A percentile compares a stretch with the other conserved stretches of the same genome.
Evolutionary conservation across 1,139 yeast species (phyloP).

Genomic region (Candida sp.): DNA sequence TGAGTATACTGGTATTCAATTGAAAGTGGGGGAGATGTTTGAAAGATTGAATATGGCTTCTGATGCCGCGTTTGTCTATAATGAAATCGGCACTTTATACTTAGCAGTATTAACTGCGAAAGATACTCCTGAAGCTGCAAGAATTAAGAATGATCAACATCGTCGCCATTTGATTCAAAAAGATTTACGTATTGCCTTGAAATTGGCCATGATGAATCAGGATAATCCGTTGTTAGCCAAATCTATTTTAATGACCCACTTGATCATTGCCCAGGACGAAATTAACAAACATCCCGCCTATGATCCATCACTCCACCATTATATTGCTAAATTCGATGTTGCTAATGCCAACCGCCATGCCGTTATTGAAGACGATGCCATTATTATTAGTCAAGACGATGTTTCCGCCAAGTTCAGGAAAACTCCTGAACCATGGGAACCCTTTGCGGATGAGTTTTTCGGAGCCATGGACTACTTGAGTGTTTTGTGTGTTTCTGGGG

Average conservation of each 20-base stretch:
- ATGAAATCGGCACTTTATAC: constrained; percentile 64
- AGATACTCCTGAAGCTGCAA: constrained; percentile 15
- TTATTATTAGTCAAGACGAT: constrained; percentile 15
- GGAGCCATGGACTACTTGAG: constrained; percentile 69
- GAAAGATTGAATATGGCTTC: constrained; percentile 58
- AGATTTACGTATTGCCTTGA: constrained; percentile 66
- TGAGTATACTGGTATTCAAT: constrained; percentile 71
- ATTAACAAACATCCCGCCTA: constrained; percentile 13
- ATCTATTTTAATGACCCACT: constrained; percentile 61
- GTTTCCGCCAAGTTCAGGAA: constrained; percentile 20
- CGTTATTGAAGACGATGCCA: constrained; percentile 13
- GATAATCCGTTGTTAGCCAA: constrained; percentile 51
- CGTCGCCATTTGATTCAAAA: constrained; percentile 67
- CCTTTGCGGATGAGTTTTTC: constrained; percentile 73
- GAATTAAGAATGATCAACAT: constrained; percentile 21
- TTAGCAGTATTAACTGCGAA: constrained; percentile 51
- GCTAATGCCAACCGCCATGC: constrained; percentile 8
- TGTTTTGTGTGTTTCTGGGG: constrained; percentile 63
- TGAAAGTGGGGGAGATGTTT: constrained; percentile 85
- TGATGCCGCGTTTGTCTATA: constrained; percentile 64
- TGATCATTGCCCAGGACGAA: constrained; percentile 59
- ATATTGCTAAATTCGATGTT: neutral
- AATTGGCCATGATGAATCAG: constrained; percentile 57
- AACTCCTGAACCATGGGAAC: constrained; percentile 58
- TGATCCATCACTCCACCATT: neutral